Conservation (phyloP, 805 yeast species). For the Metschnikowia reukaufii region DNA sequence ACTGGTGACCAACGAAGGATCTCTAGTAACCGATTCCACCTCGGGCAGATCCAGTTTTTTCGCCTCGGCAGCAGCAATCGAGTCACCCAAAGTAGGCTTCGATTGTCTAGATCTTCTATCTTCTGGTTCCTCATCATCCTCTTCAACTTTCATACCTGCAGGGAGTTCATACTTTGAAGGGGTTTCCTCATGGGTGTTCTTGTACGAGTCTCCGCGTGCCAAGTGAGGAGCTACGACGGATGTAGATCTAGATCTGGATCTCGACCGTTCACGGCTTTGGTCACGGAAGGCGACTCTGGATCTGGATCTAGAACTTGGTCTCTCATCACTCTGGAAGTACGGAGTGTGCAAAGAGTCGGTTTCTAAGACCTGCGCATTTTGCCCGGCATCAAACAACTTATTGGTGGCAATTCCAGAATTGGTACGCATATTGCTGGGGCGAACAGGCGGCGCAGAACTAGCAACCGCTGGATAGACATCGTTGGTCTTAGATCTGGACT, state of each 20-base stretch:
- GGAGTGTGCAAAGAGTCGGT: slow-evolving; percentile 23
- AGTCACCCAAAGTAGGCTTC: slow-evolving; percentile 45
- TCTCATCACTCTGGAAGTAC: slow-evolving; percentile 18
- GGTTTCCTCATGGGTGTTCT: slow-evolving; percentile 50
- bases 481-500: slow-evolving; percentile 17
- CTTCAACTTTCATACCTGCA: slow-evolving; percentile 31
- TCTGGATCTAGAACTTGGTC: slow-evolving; percentile 31
- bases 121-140: slow-evolving; percentile 30
- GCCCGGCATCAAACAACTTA: slow-evolving; percentile 9
- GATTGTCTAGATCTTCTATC: slow-evolving; percentile 43
- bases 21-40: slow-evolving; percentile 23
- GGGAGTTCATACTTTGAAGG: slow-evolving; percentile 46
- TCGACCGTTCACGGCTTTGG: slow-evolving; percentile 19
- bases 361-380: slow-evolving; percentile 14
- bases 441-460: slow-evolving; percentile 2
- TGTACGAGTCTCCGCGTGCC: slow-evolving; percentile 78
- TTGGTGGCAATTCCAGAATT: slow-evolving; percentile 15
- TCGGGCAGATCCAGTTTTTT: slow-evolving; percentile 4
- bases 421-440: slow-evolving; percentile 11
- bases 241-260: slow-evolving; percentile 28
- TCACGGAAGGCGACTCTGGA: slow-evolving; percentile 21
- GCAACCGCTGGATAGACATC: slow-evolving; percentile 12
- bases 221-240: slow-evolving; percentile 41
- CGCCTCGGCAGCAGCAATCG: slow-evolving; percentile 43
- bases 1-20: slow-evolving; percentile 43